Conservation (phyloP, 768 basidiomycete genomes). For the Leucosporidium creatinivorum region DNA sequence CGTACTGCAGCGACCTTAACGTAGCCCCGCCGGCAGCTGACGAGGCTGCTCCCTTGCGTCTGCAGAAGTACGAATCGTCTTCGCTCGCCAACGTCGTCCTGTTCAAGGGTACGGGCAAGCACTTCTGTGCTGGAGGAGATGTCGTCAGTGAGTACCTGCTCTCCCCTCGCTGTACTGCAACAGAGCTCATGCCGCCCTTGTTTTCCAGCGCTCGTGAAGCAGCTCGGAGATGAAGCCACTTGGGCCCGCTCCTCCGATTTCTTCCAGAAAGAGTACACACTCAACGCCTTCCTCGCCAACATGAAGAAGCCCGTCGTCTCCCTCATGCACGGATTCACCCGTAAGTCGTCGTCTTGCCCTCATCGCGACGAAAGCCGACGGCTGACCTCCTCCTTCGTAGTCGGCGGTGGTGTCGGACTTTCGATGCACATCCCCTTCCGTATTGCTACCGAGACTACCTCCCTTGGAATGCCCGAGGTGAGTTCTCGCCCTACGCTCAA, state of each 20-base stretch:
- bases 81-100: slow-evolving; percentile 65
- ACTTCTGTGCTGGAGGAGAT: slow-evolving; percentile 93
- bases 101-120: slow-evolving; percentile 58
- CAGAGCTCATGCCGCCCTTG: not conserved
- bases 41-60: not conserved
- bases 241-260: slow-evolving; percentile 66
- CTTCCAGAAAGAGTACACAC: slow-evolving; percentile 68
- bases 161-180: not conserved
- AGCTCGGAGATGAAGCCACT: slow-evolving; percentile 46
- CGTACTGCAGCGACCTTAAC: no score
- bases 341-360: slow-evolving; percentile 50
- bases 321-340: slow-evolving; percentile 82
- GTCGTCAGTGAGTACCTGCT: slow-evolving; percentile 62
- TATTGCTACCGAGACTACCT: slow-evolving; percentile 84
- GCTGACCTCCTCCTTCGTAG: slow-evolving; percentile 44
- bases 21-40: not conserved
- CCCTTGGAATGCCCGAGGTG: slow-evolving; percentile 95
- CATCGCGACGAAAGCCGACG: slow-evolving; percentile 22
- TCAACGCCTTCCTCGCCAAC: slow-evolving; percentile 33
- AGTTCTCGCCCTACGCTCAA: slow-evolving; percentile 49
- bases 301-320: slow-evolving; percentile 75
- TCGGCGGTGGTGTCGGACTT: slow-evolving; percentile 94
- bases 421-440: slow-evolving; percentile 76
- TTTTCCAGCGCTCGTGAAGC: slow-evolving; percentile 20
- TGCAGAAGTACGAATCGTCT: slow-evolving; percentile 62